These are phyloP conservation scores for Verticillium alfalfae DNA, from an alignment of 2,329 filamentous ascomycete species.

Conservation along the genomic window DNA sequence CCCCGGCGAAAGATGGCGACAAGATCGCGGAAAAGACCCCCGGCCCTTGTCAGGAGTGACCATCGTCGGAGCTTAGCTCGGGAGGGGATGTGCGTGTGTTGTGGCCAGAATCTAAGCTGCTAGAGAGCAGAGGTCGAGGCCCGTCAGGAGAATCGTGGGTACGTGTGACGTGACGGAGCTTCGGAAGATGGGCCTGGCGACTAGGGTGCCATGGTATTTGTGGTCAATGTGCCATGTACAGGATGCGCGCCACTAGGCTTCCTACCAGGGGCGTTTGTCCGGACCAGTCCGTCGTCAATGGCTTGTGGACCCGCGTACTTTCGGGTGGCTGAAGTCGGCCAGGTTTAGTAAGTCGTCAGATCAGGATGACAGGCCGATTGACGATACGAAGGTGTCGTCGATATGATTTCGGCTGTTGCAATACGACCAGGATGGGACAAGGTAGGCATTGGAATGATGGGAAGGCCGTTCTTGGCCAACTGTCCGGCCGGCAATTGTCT, in stretches of 20 bases:
- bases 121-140: not conserved
- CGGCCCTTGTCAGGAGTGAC: not conserved
- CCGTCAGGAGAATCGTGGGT: not conserved
- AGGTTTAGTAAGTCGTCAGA: not conserved
- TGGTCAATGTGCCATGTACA: not conserved
- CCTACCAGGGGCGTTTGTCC: not conserved
- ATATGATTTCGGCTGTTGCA: not conserved
- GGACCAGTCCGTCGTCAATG: not conserved
- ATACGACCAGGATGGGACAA: not conserved
- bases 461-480: not conserved
- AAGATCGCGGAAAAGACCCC: not conserved
- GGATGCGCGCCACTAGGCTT: not conserved
- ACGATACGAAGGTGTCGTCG: not conserved
- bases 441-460: not conserved
- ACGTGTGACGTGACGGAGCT: not conserved
- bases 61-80: not conserved
- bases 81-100: not conserved
- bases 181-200: not conserved
- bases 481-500: not conserved
- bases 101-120: not conserved
- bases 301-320: not conserved
- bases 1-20: not conserved
- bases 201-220: not conserved
- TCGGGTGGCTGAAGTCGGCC: no score
- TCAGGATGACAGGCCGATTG: not conserved